Percentiles rank a stretch among this genome's conserved stretches.
Conservation (phyloP, 768 basidiomycete species). For the Galerina sulciceps region DNA sequence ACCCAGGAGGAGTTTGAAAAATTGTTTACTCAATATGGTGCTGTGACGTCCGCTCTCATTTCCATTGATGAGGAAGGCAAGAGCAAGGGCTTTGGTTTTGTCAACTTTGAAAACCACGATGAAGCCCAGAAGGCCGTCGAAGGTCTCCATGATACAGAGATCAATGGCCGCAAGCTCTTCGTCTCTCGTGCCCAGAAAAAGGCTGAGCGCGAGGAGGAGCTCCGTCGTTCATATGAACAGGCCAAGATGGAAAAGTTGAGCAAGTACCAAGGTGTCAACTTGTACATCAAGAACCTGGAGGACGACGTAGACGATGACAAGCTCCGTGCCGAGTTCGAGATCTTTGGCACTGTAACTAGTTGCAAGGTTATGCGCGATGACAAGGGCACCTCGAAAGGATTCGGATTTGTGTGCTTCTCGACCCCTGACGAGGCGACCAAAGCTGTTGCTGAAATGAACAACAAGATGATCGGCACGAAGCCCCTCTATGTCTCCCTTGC, state of each 20-base stretch:
- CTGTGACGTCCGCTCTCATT: constrained; percentile 87
- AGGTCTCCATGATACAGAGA: constrained; percentile 81
- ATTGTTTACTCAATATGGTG: constrained; percentile 79
- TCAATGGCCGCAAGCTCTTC: constrained; percentile 88
- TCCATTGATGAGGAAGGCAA: constrained; percentile 86
- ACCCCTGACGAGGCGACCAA: constrained; percentile 99
- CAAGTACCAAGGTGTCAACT: constrained; percentile 99
- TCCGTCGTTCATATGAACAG: constrained; percentile 91
- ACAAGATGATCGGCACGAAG: constrained; percentile 99
- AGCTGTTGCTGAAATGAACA: constrained; percentile 99
- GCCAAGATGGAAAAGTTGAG: constrained; percentile 96
- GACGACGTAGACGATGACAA: constrained; percentile 98
- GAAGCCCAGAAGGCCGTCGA: constrained; percentile 92
- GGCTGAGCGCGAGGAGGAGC: constrained; percentile 95
- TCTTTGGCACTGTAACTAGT: constrained; percentile 96
- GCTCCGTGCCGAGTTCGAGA: constrained; percentile 94
- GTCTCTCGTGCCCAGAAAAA: constrained; percentile 99
- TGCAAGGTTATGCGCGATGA: constrained; percentile 99
- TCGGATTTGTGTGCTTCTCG: constrained; percentile 99
- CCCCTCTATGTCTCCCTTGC: constrained; percentile 98
- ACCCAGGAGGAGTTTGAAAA: constrained; percentile 85
- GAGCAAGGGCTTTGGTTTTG: constrained; percentile 98
- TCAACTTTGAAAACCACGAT: constrained; percentile 94
- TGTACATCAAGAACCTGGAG: constrained; percentile 99
- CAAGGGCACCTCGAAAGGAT: constrained; percentile 90